Conservation (phyloP, 1,284 basidiomycete genomes). For the Apiotrichum domesticum region DNA sequence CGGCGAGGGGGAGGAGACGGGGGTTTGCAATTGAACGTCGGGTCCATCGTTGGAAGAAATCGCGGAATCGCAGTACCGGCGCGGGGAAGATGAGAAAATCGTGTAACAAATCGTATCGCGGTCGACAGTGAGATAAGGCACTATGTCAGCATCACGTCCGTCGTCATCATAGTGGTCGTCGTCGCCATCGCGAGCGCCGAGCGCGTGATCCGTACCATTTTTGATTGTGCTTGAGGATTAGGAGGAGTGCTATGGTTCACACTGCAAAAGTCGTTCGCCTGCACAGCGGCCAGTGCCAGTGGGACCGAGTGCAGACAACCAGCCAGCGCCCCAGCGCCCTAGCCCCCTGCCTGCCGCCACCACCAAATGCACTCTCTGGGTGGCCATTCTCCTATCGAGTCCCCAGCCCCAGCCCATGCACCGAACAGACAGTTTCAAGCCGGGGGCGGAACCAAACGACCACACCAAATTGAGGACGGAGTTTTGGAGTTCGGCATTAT, state of each 20-base stretch:
- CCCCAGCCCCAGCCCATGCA: too few species aligned
- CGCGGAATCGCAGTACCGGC: too few species aligned
- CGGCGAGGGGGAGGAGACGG: not conserved
- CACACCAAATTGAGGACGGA: too few species aligned
- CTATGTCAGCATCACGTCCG: not conserved
- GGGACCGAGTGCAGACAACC: not conserved
- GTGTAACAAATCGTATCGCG: not conserved
- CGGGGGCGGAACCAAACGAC: too few species aligned
- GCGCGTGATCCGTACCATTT: conserved; percentile 1
- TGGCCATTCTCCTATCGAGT: too few species aligned
- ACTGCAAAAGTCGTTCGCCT: conserved; percentile 1
- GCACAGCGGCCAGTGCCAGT: too few species aligned
- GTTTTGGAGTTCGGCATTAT: too few species aligned
- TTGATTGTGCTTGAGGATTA: conserved; percentile 5
- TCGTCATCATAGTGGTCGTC: not conserved
- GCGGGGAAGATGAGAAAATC: not conserved
- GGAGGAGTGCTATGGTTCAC: not conserved
- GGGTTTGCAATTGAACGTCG: too few species aligned
- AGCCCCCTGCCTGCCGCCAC: not conserved
- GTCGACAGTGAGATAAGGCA: not conserved
- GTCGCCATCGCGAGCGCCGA: not conserved
- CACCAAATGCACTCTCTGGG: too few species aligned
- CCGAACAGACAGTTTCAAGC: too few species aligned
- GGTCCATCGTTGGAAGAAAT: not conserved
- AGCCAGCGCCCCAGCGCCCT: not conserved